Percentiles rank a stretch among this genome's conserved stretches.
Evolutionary conservation across 2,329 filamentous ascomycete genomes (phyloP).

Genomic region (Emmonsiellopsis sp.): DNA sequence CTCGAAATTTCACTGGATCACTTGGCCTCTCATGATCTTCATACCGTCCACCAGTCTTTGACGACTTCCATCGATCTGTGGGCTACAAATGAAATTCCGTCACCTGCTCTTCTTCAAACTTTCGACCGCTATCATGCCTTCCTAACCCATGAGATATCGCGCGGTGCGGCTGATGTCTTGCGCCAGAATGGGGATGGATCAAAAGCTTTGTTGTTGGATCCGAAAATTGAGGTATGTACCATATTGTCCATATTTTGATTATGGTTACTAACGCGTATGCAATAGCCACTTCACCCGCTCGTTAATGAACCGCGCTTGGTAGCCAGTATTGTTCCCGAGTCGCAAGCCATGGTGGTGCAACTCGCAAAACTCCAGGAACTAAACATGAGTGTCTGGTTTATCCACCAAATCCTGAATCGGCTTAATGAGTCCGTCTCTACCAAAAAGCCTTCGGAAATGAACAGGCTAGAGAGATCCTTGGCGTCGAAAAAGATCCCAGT

Average conservation of each 20-base stretch:
- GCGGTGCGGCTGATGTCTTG: background rate
- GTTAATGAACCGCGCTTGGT: conserved; percentile 29
- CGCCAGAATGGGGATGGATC: background rate
- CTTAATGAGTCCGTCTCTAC: conserved; percentile 24
- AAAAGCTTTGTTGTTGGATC: conserved; percentile 2
- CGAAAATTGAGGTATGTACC: conserved; percentile 10
- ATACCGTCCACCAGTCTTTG: conserved; percentile 23
- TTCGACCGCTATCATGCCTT: conserved; percentile 25
- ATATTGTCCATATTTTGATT: background rate
- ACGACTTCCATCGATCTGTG: conserved; percentile 14
- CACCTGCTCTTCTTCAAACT: conserved; percentile 10
- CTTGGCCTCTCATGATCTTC: conserved; percentile 26
- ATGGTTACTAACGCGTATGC: conserved; percentile 11
- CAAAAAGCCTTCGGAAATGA: conserved; percentile 36
- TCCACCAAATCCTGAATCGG: conserved; percentile 24
- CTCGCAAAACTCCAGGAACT: conserved; percentile 30
- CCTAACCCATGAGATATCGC: background rate
- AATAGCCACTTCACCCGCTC: conserved; percentile 31
- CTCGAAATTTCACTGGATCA: conserved; percentile 30
- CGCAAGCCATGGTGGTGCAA: conserved; percentile 17
- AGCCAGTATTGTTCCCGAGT: conserved; percentile 18
- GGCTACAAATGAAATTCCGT: background rate
- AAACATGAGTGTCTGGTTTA: conserved; percentile 26
- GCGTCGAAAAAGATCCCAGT: conserved; percentile 31
- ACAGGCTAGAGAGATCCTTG: conserved; percentile 31